phyloP scores from a whole-genome alignment of 208 protist species.

The Crithidia sp. region DNA sequence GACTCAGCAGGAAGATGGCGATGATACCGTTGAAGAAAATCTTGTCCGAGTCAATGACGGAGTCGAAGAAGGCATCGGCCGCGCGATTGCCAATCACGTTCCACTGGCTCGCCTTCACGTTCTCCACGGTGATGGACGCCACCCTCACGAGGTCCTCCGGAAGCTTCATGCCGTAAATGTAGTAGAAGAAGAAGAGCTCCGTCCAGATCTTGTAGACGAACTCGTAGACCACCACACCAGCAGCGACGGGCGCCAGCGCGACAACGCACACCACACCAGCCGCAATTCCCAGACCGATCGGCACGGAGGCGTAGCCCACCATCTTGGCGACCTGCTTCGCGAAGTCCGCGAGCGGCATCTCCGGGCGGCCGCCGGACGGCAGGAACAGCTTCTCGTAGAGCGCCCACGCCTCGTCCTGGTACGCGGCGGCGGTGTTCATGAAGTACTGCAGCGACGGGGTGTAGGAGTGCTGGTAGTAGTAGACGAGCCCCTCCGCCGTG shows the following conservation, averaged over 20 bases:
- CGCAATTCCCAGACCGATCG: constrained; percentile 34
- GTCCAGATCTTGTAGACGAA: constrained; percentile 69
- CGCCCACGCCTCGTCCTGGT: constrained; percentile 25
- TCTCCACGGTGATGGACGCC: constrained; percentile 19
- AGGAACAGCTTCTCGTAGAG: constrained; percentile 31
- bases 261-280: constrained; percentile 32
- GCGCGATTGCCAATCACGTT: constrained; percentile 19
- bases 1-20: constrained; percentile 31
- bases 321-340: constrained; percentile 23
- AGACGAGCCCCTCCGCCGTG: constrained; percentile 31
- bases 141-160: constrained; percentile 36
- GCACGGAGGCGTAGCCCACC: constrained; percentile 38
- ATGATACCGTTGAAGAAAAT: constrained; percentile 66
- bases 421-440: not conserved
- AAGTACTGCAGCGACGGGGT: constrained; percentile 18
- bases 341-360: constrained; percentile 21
- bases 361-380: constrained; percentile 3
- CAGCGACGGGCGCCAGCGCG: constrained; percentile 45
- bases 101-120: constrained; percentile 42
- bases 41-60: constrained; percentile 26
- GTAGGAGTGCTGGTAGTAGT: constrained; percentile 37
- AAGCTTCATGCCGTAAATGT: constrained; percentile 52
- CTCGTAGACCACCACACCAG: constrained; percentile 39
- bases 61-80: constrained; percentile 32
- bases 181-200: constrained; percentile 68